Evolutionary conservation across 2,329 filamentous ascomycete species (phyloP), one percentile per base, ranked within the genome.

Genomic region (Ophiostoma triangulosporum): DNA sequence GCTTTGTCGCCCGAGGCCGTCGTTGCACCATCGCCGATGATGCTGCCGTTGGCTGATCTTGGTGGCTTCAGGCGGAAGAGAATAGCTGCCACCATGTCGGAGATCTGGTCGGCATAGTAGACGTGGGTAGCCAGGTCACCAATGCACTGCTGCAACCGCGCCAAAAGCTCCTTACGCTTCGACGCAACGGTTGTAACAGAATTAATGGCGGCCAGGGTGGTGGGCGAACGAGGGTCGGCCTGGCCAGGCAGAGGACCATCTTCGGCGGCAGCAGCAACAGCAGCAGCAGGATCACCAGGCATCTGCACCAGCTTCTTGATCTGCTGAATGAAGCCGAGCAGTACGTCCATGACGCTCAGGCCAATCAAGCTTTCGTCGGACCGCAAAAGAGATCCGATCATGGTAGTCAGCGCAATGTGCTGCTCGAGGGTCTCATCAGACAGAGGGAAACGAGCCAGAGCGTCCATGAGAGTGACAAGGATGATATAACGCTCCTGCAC

Each of bases 401-500:
- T 81, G 43, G 82, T 83, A 1, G 86, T 79, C 56, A 95, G 73
- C 4, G 84, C 79, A 52, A 89, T 72, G 62, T 95, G 86, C 53
- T 86, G 81, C 45, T 80, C 75, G 32, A 96, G 67, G 40, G 81
- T 81, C 9, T 84, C 80, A 62, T 90, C 86, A 6, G 75, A 76
- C 33, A 90, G 74, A 0, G 82, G 80, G 45, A 78, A 81, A 54
- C 78, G 76, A 4, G 86, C 72, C 50, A 97, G 70, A 3, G 78
- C 78, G 60, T 96, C 90, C 70, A 94, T 81, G 3, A 85, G 77
- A 1, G 86, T 85, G 46, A 95, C 78, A 48, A 96, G 74, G 54
- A 97, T 93, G 36, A 91, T 81, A 69, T 95, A 97, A 52, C 93
- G 85, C 63, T 95, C 88, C 65, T 97, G 91, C 1, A 97, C 90